phyloP scores from a whole-genome alignment of 1,284 basidiomycete species.

The Meira miltonrushii region DNA sequence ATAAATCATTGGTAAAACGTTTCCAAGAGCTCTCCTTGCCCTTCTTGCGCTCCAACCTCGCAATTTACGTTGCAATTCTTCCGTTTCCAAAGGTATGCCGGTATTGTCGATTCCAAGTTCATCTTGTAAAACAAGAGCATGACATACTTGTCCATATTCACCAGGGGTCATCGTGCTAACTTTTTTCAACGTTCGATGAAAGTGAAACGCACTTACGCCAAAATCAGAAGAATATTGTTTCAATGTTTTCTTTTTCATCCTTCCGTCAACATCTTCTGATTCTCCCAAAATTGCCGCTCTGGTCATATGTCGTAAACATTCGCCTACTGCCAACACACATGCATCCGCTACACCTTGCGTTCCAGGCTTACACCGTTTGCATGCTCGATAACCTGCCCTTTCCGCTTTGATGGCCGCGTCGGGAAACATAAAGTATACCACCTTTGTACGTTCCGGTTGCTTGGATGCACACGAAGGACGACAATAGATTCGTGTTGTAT shows the following conservation, averaged over 20 bases:
- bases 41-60: constrained; percentile 16
- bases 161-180: constrained; percentile 17
- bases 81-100: not conserved
- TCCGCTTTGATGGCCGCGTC: constrained; percentile 15
- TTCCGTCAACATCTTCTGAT: constrained; percentile 12
- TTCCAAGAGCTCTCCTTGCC: constrained; percentile 17
- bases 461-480: constrained; percentile 19
- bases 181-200: constrained; percentile 19
- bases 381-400: constrained; percentile 15
- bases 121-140: constrained; percentile 19
- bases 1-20: constrained; percentile 12
- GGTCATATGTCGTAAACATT: constrained; percentile 20
- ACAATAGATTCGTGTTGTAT: constrained; percentile 19
- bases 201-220: constrained; percentile 20
- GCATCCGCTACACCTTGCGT: constrained; percentile 13
- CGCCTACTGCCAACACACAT: constrained; percentile 15
- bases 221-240: constrained; percentile 19
- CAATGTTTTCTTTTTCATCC: constrained; percentile 13
- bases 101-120: constrained; percentile 14
- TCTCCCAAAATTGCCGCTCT: constrained; percentile 4
- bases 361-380: constrained; percentile 21
- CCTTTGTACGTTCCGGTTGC: constrained; percentile 14
- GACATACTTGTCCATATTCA: constrained; percentile 16
- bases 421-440: constrained; percentile 17
- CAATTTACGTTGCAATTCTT: not conserved